Evolutionary conservation across 2,329 filamentous ascomycete genomes (phyloP).

Genomic region (Ceratocystis papillata): DNA sequence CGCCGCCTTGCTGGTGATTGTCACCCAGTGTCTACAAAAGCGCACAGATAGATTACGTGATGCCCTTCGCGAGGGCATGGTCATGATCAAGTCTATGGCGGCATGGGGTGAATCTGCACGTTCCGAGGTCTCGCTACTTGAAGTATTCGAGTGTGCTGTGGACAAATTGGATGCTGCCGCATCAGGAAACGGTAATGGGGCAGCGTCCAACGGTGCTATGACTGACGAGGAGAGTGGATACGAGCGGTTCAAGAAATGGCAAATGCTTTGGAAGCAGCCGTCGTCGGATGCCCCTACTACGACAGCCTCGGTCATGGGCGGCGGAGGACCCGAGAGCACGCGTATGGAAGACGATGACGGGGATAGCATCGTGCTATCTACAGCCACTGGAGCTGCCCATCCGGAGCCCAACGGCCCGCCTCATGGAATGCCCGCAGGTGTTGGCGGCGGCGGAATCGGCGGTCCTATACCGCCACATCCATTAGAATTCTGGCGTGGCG

Average conservation of each 20-base stretch:
- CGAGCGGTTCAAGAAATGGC: constrained; percentile 42
- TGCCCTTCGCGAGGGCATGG: constrained; percentile 39
- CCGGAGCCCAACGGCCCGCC: not conserved
- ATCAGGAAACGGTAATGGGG: constrained; percentile 26
- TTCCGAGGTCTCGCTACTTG: constrained; percentile 44
- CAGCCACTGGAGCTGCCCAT: constrained; percentile 8
- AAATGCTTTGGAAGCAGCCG: constrained; percentile 36
- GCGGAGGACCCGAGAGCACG: constrained; percentile 16
- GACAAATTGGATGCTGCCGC: constrained; percentile 37
- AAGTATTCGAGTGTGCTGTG: constrained; percentile 41
- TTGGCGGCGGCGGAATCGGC: not conserved
- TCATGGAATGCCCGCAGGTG: not conserved
- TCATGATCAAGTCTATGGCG: constrained; percentile 44
- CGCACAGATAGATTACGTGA: constrained; percentile 36
- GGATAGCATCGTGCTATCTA: constrained; percentile 17
- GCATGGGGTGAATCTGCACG: constrained; percentile 42
- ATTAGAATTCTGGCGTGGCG: constrained; percentile 21
- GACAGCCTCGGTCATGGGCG: not conserved
- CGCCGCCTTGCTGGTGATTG: constrained; percentile 41
- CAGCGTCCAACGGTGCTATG: constrained; percentile 28
- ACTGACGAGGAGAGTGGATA: constrained; percentile 34
- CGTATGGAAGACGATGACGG: constrained; percentile 22
- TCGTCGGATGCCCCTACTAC: constrained; percentile 17
- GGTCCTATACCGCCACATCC: constrained; percentile 20
- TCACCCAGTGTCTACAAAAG: constrained; percentile 34